Conservation (phyloP, 768 basidiomycete genomes). For the Hericium erinaceus region DNA sequence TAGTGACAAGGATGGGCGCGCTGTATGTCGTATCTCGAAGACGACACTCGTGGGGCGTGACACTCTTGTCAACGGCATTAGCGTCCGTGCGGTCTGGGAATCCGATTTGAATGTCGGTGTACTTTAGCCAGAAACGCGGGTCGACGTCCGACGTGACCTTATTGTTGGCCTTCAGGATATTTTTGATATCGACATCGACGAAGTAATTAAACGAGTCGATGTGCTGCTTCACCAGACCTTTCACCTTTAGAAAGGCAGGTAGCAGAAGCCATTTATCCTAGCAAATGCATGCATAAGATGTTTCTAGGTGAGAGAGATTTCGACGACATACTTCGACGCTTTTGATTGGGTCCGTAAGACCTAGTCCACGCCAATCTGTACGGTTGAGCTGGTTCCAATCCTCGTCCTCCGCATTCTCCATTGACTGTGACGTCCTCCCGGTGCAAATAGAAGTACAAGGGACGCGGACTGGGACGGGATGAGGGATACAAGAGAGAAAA, state of each 20-base stretch:
- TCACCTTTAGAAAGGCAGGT: conserved; percentile 94
- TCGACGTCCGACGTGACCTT: conserved; percentile 95
- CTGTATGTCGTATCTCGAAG: conserved; percentile 92
- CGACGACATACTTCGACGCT: conserved; percentile 66
- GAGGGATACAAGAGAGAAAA: neutral
- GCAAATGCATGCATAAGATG: neutral
- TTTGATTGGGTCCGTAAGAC: conserved; percentile 85
- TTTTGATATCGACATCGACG: conserved; percentile 94
- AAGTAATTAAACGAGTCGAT: conserved; percentile 99
- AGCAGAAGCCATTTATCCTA: conserved; percentile 99
- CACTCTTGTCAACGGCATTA: conserved; percentile 64
- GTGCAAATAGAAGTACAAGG: neutral
- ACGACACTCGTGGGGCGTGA: conserved; percentile 96
- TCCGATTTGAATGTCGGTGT: conserved; percentile 90
- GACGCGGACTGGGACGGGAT: neutral
- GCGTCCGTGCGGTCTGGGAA: conserved; percentile 85
- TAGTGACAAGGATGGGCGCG: conserved; percentile 87
- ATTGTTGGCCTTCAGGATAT: conserved; percentile 88
- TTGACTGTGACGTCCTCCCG: neutral
- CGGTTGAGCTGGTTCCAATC: conserved; percentile 53
- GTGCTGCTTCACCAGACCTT: conserved; percentile 98
- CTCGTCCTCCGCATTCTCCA: conserved; percentile 22
- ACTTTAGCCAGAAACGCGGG: conserved; percentile 93
- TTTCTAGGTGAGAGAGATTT: neutral
- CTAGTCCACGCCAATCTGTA: conserved; percentile 65